These are phyloP conservation scores for Sclerotinia trifoliorum DNA, from an alignment of 2,329 filamentous ascomycete genomes.

Conservation along the genomic window DNA sequence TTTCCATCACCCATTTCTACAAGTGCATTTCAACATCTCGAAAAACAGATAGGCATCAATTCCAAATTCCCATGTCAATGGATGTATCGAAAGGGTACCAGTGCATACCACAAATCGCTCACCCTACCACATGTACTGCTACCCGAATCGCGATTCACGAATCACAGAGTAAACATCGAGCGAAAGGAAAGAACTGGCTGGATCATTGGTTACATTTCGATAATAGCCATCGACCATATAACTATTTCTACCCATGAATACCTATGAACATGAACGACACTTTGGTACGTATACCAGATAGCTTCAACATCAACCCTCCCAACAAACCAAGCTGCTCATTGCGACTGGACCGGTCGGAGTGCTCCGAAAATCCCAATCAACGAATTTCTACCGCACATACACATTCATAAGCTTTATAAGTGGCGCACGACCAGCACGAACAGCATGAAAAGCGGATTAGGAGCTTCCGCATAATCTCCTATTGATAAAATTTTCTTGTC, in stretches of 20 bases:
- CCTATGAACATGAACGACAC: not conserved
- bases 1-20: not conserved
- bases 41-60: not conserved
- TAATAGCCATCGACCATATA: not conserved
- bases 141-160: not conserved
- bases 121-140: slow-evolving; percentile 6
- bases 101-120: not conserved
- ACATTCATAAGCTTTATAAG: no score
- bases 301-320: no score
- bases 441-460: not conserved
- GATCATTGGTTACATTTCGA: not conserved
- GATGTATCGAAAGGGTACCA: not conserved
- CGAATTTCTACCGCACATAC: not conserved
- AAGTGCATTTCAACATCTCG: not conserved
- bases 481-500: no score
- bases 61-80: not conserved
- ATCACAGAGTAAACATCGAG: not conserved
- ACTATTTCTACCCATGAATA: not conserved
- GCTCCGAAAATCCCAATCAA: not conserved
- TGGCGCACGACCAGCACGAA: no score
- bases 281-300: not conserved
- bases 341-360: not conserved
- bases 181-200: not conserved
- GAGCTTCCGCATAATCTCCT: not conserved
- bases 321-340: not conserved